These are phyloP conservation scores for Colletotrichum costaricense DNA, from an alignment of 2,329 filamentous ascomycete genomes.

Conservation along the genomic window DNA sequence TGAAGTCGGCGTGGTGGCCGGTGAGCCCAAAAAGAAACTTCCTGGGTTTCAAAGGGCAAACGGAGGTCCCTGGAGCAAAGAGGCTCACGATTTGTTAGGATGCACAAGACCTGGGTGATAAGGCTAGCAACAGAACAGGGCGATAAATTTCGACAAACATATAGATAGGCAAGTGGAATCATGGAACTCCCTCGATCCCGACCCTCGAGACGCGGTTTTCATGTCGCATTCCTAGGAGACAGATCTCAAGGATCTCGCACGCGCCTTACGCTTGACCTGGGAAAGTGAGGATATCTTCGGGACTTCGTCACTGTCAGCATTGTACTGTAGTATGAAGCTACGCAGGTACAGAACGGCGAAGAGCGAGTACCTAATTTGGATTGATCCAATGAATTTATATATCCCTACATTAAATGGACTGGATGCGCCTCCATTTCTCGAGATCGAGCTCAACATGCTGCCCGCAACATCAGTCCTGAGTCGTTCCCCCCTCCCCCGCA, in stretches of 20 bases:
- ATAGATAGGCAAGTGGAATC: neutral
- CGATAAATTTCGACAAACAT: neutral
- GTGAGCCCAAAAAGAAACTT: constrained; percentile 39
- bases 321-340: neutral
- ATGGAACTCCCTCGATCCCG: neutral
- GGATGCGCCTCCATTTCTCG: neutral
- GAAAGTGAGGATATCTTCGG: neutral
- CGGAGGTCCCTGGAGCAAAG: constrained; percentile 75
- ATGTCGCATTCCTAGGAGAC: neutral
- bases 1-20: too few relatives aligned
- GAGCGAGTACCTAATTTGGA: neutral
- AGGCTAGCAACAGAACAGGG: neutral
- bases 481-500: too few relatives aligned
- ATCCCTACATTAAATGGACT: neutral
- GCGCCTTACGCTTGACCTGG: neutral
- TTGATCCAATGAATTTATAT: neutral
- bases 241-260: neutral
- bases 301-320: neutral
- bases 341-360: neutral
- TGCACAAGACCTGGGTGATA: constrained; percentile 62
- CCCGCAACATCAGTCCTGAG: neutral
- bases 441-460: neutral
- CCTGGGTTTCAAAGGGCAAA: constrained; percentile 61
- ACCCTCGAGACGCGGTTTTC: neutral
- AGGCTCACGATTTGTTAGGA: constrained; percentile 75